Percentiles rank a stretch among this genome's conserved stretches.
Evolutionary conservation across 176 grass and related monocot genomes (phyloP).

Genomic region (Aegilops sharonensis): DNA sequence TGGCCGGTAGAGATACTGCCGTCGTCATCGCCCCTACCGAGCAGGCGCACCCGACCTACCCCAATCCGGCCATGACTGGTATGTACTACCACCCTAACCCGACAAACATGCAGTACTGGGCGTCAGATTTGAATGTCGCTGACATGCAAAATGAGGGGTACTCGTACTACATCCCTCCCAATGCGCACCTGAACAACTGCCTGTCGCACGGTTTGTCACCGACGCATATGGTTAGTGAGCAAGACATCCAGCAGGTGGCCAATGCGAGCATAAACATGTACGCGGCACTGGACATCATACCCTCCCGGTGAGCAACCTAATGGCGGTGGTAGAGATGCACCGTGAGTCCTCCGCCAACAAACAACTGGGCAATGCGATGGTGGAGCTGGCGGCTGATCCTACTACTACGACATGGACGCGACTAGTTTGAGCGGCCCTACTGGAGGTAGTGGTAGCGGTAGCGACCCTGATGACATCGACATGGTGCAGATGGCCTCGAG

Average conservation of each 20-base stretch:
- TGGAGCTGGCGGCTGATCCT: neutral
- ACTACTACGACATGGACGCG: neutral
- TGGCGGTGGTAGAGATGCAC: neutral
- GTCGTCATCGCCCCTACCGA: neutral
- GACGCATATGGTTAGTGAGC: neutral
- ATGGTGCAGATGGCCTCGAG: neutral
- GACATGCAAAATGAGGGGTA: neutral
- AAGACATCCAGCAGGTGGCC: neutral
- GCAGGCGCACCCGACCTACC: neutral
- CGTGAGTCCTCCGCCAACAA: neutral
- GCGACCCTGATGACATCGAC: neutral
- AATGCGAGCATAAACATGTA: neutral
- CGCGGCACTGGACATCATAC: neutral
- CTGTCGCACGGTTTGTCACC: neutral
- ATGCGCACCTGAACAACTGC: neutral
- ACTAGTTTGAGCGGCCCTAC: neutral
- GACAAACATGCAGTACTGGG: neutral
- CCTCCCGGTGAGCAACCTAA: neutral
- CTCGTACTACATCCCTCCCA: neutral
- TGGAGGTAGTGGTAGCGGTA: neutral
- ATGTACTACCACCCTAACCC: neutral
- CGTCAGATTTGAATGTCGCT: neutral
- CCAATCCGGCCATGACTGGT: neutral
- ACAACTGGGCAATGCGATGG: neutral
- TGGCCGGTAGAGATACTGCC: neutral